These are phyloP conservation scores for Simmondsia chinensis DNA, from an alignment of 148 eudicot genomes.

Conservation along the genomic window DNA sequence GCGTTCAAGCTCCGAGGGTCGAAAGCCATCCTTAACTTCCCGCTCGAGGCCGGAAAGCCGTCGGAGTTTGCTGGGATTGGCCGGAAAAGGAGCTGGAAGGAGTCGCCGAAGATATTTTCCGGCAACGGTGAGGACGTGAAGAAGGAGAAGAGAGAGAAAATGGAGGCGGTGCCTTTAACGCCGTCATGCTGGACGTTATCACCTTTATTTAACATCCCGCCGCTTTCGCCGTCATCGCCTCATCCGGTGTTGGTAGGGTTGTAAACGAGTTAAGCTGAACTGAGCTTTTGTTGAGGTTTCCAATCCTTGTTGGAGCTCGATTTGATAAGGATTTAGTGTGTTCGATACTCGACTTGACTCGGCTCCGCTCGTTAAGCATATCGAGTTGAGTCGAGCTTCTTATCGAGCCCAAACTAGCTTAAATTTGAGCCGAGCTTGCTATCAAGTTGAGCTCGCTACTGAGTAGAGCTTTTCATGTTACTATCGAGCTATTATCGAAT, in stretches of 20 bases:
- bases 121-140: conserved; percentile 1
- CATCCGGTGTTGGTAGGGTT: conserved; percentile 12
- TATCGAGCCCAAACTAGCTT: too few species aligned
- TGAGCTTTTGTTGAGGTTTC: too few species aligned
- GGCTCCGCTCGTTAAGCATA: too few species aligned
- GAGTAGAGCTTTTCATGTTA: too few species aligned
- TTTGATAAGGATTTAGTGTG: too few species aligned
- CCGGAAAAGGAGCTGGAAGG: conserved; percentile 19
- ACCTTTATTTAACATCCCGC: conserved; percentile 27
- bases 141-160: conserved; percentile 12
- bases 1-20: conserved; percentile 29
- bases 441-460: too few species aligned
- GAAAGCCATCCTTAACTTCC: conserved; percentile 36
- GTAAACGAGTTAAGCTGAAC: too few species aligned
- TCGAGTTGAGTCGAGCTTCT: too few species aligned
- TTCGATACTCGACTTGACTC: too few species aligned
- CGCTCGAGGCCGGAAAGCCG: conserved; percentile 19
- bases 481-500: too few species aligned
- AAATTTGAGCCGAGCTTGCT: too few species aligned
- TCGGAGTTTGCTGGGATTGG: neutral
- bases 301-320: too few species aligned
- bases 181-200: conserved; percentile 41
- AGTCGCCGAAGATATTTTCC: neutral
- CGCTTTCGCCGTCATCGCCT: conserved; percentile 33
- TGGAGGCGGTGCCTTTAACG: conserved; percentile 22